Conservation (phyloP, 148 eudicot species). For the Spergularia marina region DNA sequence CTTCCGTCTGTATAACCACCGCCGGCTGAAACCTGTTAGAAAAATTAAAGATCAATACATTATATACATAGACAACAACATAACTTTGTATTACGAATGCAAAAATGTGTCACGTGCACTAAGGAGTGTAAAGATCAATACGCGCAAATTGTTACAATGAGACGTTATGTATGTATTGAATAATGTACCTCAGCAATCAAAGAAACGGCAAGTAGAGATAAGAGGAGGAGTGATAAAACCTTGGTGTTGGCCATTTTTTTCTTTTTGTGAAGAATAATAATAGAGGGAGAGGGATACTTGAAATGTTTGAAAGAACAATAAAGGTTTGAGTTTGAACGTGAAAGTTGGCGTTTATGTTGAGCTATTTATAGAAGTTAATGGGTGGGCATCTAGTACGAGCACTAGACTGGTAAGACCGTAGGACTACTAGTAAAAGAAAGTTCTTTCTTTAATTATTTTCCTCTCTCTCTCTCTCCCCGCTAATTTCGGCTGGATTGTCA, state of each 20-base stretch:
- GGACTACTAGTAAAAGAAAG: too few species aligned
- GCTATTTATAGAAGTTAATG: slow-evolving; percentile 3
- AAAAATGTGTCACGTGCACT: neutral
- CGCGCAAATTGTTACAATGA: too few species aligned
- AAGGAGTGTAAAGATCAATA: too few species aligned
- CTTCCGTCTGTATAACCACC: slow-evolving; percentile 8
- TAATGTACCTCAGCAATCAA: slow-evolving; percentile 29
- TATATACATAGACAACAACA: neutral
- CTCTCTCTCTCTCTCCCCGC: too few species aligned
- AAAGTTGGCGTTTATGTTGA: neutral
- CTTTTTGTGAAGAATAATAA: too few species aligned
- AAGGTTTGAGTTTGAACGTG: neutral
- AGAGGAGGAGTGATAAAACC: slow-evolving; percentile 22
- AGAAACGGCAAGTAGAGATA: slow-evolving; percentile 25
- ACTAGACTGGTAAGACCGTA: too few species aligned
- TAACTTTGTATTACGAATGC: neutral
- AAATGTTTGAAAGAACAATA: neutral
- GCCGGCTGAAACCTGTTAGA: slow-evolving; percentile 14
- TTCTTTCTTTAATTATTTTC: too few species aligned
- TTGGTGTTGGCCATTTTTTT: slow-evolving; percentile 21
- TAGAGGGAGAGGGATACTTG: too few species aligned
- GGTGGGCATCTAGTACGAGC: too few species aligned
- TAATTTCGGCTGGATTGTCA: too few species aligned
- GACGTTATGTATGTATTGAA: neutral
- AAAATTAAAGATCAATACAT: neutral